Evolutionary conservation across 78 protist genomes (phyloP), one percentile per base, ranked within the genome.

Genomic region (Tieghemostelium lacteum): DNA sequence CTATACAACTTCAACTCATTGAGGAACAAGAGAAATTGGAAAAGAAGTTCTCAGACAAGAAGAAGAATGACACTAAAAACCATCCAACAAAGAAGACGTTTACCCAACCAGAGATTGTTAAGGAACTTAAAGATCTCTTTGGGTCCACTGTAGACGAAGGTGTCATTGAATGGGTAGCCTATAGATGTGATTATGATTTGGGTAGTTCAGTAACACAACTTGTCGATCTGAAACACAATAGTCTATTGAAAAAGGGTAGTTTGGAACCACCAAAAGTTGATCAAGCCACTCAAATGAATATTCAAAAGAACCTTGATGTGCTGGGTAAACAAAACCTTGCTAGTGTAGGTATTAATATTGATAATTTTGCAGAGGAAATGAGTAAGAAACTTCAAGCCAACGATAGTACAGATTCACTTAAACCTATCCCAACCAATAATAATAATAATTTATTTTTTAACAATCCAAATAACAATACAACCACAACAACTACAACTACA

Each of bases 151-250:
- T 83, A 1, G 91, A 83, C 31, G 76, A 69, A n/a, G 91, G 91
- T 83, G 91, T 83, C 1, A 83, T 83, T n/a, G 91, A 83, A 29
- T 83, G 91, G 91, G 91, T 83, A 16, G 91, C 91, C 6, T 83
- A 83, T 33, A 39, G 49, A 3, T 70, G 91, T 42, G 80, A 83
- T 22, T 83, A 83, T 34, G 67, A 83, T 60, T 60, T 83, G 19
- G 91, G 73, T 24, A 69, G 55, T 26, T 58, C 75, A 19, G 75
- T 73, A 17, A 83, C 91, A 20, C 78, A 83, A 33, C 60, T 83
- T 40, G 73, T 83, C 0, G 91, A 83, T 57, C 31, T 83, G 22
- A 83, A 83, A 70, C 73, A 83, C 42, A 83, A 58, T 45, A 42
- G 54, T 24, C 22, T 83, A 24, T 39, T 83, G 54, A 83, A 83